Evolutionary conservation across 2,329 filamentous ascomycete genomes (phyloP), one percentile per base, ranked within the genome.

Genomic region (Aspergillus luchuensis): DNA sequence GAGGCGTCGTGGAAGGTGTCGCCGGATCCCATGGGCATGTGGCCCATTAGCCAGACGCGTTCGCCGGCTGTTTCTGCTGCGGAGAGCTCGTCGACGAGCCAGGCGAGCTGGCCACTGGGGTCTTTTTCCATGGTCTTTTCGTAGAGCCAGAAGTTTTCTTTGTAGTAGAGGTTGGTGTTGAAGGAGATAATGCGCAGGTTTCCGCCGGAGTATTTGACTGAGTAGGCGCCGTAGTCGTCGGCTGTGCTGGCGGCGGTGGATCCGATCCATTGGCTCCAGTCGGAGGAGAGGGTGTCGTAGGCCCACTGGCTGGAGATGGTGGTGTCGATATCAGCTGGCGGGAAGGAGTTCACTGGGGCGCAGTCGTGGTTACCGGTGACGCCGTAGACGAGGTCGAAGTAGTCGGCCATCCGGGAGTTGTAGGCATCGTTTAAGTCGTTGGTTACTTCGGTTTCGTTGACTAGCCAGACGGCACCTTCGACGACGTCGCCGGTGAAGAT

Each of bases 401-500:
- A 73, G 0, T 68, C 64, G 15, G 76, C 70, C 79, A 85, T 85
- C 36, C 76, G 65, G 8, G 49, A 76, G 1, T 67, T 67, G 63
- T 85, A 85, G 6, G 81, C 79, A 52, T 78, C 71, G 13, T 76
- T 71, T 51, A 86, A 63, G 52, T 78, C 72, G 33, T 64, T 59
- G 5, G 68, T 71, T 36, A 76, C 74, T 49, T 76, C 71, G 6
- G 69, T 68, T 28, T 76, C 65, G 25, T 71, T 75, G 23, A 76
- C 71, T 6, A 73, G 65, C 76, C 75, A 78, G 1, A 77, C 71
- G 7, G 73, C 75, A 43, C 84, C 82, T 63, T 85, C 84, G 19
- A 86, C 77, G 28, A 87, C 78, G 61, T 87, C 85, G 5, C 85
- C 85, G 0, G 85, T 87, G 71, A 86, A 87, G 30, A 87, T 78